Conservation (phyloP, 495 filamentous ascomycete species). For the Amorphotheca resinae region DNA sequence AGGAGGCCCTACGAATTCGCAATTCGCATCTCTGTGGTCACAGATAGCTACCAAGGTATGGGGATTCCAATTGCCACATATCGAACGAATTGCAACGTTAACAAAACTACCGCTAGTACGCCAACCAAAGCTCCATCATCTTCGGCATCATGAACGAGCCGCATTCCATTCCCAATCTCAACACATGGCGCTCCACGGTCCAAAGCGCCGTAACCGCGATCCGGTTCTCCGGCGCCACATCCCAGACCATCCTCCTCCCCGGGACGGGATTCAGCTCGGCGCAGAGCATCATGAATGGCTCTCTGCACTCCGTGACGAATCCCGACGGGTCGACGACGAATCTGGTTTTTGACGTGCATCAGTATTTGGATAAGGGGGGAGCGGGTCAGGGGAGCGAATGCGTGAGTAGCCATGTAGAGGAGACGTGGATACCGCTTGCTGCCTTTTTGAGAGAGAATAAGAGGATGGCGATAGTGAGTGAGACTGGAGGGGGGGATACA, state of each 20-base stretch:
- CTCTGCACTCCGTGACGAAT: constrained; percentile 38
- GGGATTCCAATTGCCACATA: too few species aligned
- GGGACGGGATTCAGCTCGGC: constrained; percentile 38
- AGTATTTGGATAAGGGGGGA: constrained; percentile 36
- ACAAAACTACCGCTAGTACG: too few species aligned
- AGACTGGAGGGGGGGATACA: constrained; percentile 41
- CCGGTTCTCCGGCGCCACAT: constrained; percentile 38
- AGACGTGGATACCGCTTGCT: constrained; percentile 32
- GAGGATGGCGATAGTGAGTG: constrained; percentile 38
- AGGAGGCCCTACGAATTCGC: constrained; percentile 38
- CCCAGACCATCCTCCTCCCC: constrained; percentile 15
- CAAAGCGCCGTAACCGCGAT: constrained; percentile 47
- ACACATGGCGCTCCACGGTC: constrained; percentile 35
- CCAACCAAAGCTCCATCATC: constrained; percentile 30
- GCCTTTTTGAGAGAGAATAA: constrained; percentile 34
- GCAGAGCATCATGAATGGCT: constrained; percentile 29
- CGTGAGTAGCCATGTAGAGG: constrained; percentile 37
- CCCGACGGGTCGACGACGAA: constrained; percentile 38
- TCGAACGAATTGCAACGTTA: too few species aligned
- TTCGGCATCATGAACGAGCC: constrained; percentile 57
- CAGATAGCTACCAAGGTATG: too few species aligned
- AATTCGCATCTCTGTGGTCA: constrained; percentile 44
- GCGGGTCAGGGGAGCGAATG: constrained; percentile 38
- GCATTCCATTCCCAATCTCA: constrained; percentile 21
- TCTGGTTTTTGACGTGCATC: constrained; percentile 43